Percentiles rank a stretch among this genome's conserved stretches.
Conservation (phyloP, 352 stramenopile species). For the Globisporangium sylvaticum region DNA sequence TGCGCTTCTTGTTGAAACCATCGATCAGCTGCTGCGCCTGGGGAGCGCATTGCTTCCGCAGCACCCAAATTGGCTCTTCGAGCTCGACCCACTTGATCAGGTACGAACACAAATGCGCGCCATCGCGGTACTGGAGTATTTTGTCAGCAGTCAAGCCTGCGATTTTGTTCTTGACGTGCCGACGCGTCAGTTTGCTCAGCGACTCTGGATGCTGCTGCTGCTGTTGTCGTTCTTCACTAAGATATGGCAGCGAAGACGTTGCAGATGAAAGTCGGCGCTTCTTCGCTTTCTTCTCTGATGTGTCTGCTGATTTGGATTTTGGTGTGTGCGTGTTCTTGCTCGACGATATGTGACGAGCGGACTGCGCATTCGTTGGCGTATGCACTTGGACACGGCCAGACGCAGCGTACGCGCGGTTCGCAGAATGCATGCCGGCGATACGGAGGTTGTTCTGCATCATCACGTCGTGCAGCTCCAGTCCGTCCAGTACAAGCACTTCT, state of each 20-base stretch:
- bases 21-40: constrained; percentile 36
- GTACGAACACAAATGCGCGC: constrained; percentile 26
- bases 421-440: not conserved
- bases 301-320: not conserved
- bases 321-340: not conserved
- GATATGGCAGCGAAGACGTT: not conserved
- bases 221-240: not conserved
- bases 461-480: constrained; percentile 12
- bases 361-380: not conserved
- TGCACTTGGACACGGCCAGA: not conserved
- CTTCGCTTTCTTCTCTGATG: not conserved
- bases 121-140: constrained; percentile 25
- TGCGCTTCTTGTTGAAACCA: constrained; percentile 16
- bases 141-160: constrained; percentile 21
- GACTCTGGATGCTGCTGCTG: not conserved
- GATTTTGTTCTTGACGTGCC: constrained; percentile 4
- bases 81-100: constrained; percentile 30
- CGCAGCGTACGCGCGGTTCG: not conserved
- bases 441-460: constrained; percentile 13
- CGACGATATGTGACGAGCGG: not conserved
- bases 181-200: constrained; percentile 4
- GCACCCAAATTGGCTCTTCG: constrained; percentile 28
- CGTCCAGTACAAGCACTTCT: not conserved
- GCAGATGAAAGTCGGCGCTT: constrained; percentile 9
- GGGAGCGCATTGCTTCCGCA: constrained; percentile 22